Base-by-base conservation (phyloP, 331 rosid species). In the Dryas integrifolia region DNA sequence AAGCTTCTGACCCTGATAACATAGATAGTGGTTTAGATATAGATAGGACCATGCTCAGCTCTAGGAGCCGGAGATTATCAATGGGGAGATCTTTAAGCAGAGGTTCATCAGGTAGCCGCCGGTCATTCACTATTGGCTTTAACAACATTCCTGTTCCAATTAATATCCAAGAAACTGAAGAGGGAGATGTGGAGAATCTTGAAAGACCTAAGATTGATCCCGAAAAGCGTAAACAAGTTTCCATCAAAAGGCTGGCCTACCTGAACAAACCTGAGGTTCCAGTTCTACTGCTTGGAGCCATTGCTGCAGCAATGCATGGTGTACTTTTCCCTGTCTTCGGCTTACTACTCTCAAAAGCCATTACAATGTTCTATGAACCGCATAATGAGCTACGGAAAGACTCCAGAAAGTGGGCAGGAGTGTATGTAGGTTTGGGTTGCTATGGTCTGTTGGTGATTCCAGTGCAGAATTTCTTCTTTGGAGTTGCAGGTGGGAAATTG, bases 401-500 rank as follows among this genome's bases (percentile, higher is more conserved):
- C 46, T 82, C 96, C 50, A 75, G 41, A 58, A 75, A 62, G 9
- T 88, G 98, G 96, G 80, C 95, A 49, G 71, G 79, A 68, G 59
- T 88, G 55, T 92, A 39, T 72, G 64, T 82, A 1, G 85, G 85
- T 21, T 18, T 90, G 77, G 98, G 95, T 53, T 12, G 77, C 6
- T 5, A 80, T 51, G 43, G 75, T 65, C 49, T 92, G 4, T 53
- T 75, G 14, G 69, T 48, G 5, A 7, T 82, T 5, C 89, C 95
- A 11, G 46, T 67, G 12, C 87, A 85, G 55, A 85, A 82, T 58
- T 92, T 66, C 85, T 58, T 87, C 13, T 92, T 92, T 47, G 92
- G 91, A 43, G 59, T 92, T 41, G 98, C 96, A 41, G 96, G 98
- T 15, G 98, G 94, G 63, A 92, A 81, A 73, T 58, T 92, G 59